These are phyloP conservation scores for Exophiala sideris DNA, from an alignment of 2,329 filamentous ascomycete species.

Conservation along the genomic window DNA sequence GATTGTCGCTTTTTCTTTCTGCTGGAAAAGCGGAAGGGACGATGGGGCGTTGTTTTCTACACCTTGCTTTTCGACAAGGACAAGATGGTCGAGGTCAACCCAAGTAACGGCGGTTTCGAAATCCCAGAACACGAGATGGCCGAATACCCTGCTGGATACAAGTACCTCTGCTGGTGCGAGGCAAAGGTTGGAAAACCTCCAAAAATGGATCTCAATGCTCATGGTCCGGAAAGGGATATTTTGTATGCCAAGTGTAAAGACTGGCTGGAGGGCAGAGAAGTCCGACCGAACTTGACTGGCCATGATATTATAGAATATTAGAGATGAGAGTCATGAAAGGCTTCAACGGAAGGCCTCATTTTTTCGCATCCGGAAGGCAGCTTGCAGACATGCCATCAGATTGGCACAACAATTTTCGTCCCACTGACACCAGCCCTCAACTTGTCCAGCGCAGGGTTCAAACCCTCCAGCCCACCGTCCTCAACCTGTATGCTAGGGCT, in stretches of 20 bases:
- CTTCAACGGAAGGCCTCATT: no score
- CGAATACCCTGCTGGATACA: not conserved
- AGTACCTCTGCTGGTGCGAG: not conserved
- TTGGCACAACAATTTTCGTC: not conserved
- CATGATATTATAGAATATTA: no score
- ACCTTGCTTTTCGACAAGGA: not conserved
- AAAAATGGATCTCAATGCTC: not conserved
- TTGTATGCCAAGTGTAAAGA: not conserved
- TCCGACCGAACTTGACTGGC: no score
- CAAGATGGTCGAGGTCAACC: not conserved
- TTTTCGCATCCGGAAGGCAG: no score
- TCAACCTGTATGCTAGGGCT: not conserved
- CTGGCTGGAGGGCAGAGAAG: slow-evolving; percentile 22
- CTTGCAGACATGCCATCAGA: no score
- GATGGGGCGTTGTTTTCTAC: not conserved
- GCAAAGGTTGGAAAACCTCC: not conserved
- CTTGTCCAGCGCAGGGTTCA: not conserved
- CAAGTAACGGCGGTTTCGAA: no score
- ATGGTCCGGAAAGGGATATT: not conserved
- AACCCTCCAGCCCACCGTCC: not conserved
- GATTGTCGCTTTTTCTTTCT: not conserved
- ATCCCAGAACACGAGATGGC: not conserved
- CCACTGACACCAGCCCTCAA: not conserved
- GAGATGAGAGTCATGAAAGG: no score
- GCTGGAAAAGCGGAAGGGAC: not conserved